These are phyloP conservation scores for Thermomucor indicae-seudaticae DNA, from an alignment of 371 early-diverging fungal genomes.

Conservation along the genomic window DNA sequence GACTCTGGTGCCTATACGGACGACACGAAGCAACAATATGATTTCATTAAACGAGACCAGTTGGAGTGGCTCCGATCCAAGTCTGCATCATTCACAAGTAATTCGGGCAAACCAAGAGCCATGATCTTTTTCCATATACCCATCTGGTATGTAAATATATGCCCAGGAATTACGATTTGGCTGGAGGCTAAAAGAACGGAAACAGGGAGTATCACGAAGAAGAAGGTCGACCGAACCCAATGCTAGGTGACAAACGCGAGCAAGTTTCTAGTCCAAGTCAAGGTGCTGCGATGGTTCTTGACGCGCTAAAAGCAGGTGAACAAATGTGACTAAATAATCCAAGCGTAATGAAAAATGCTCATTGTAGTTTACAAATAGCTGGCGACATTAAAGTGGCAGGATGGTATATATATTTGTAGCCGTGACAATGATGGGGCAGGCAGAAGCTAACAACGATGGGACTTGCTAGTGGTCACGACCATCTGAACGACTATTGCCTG, in stretches of 20 bases:
- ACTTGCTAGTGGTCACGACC: slow-evolving; percentile 41
- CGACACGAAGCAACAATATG: slow-evolving; percentile 29
- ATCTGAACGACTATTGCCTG: slow-evolving; percentile 52
- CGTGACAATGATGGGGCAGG: too few relatives aligned
- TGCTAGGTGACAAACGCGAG: slow-evolving; percentile 40
- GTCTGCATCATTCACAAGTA: slow-evolving; percentile 8
- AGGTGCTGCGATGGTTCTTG: slow-evolving; percentile 17
- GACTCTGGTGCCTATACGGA: slow-evolving; percentile 46
- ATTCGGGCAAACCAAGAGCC: slow-evolving; percentile 31
- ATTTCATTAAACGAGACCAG: slow-evolving; percentile 43
- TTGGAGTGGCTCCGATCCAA: slow-evolving; percentile 44
- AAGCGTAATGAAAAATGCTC: too few relatives aligned
- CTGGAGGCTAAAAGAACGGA: too few relatives aligned
- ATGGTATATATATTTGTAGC: too few relatives aligned
- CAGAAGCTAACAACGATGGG: too few relatives aligned
- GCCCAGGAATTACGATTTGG: too few relatives aligned
- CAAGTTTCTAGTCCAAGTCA: slow-evolving; percentile 28
- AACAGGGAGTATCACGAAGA: slow-evolving; percentile 22
- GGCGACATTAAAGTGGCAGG: slow-evolving; percentile 22
- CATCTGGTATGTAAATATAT: slow-evolving; percentile 36
- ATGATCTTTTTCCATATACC: slow-evolving; percentile 52
- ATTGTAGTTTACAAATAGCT: slow-evolving; percentile 5
- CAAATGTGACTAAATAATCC: not conserved
- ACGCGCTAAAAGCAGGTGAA: slow-evolving; percentile 22
- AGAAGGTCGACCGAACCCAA: slow-evolving; percentile 8